Conservation (phyloP, 106 monocot genomes). For the Alisma plantagoaquatica region DNA sequence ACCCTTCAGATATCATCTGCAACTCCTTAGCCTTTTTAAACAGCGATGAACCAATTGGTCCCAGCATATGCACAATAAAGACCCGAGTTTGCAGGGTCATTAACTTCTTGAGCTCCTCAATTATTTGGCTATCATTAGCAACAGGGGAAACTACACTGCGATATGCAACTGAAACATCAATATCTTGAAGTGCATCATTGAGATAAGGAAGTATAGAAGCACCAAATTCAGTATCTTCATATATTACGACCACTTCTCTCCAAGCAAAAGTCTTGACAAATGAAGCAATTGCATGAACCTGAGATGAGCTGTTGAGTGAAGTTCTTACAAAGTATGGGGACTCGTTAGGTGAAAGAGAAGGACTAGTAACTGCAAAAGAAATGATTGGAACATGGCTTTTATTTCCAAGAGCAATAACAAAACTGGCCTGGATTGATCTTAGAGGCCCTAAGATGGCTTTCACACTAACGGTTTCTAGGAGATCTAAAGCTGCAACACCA, state of each 20-base stretch:
- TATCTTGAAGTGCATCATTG: slow-evolving; percentile 35
- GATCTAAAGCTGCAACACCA: slow-evolving; percentile 59
- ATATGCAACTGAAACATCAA: slow-evolving; percentile 33
- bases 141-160: slow-evolving; percentile 26
- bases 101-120: slow-evolving; percentile 25
- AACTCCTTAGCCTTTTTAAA: background rate
- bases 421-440: slow-evolving; percentile 47
- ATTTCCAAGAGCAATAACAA: slow-evolving; percentile 48
- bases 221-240: slow-evolving; percentile 49
- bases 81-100: slow-evolving; percentile 41
- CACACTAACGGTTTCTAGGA: slow-evolving; percentile 60
- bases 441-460: slow-evolving; percentile 82
- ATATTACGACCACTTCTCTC: slow-evolving; percentile 54
- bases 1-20: slow-evolving; percentile 10
- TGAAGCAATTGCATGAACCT: slow-evolving; percentile 49
- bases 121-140: slow-evolving; percentile 28
- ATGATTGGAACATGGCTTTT: slow-evolving; percentile 57
- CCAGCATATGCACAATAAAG: slow-evolving; percentile 57
- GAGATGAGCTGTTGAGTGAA: slow-evolving; percentile 38
- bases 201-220: slow-evolving; percentile 36
- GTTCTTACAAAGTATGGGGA: slow-evolving; percentile 53
- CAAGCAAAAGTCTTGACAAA: slow-evolving; percentile 44
- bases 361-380: slow-evolving; percentile 64
- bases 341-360: slow-evolving; percentile 21
- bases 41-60: slow-evolving; percentile 6